Conservation (phyloP, 2,329 filamentous ascomycete genomes). For the Pseudopyricularia cyperi region DNA sequence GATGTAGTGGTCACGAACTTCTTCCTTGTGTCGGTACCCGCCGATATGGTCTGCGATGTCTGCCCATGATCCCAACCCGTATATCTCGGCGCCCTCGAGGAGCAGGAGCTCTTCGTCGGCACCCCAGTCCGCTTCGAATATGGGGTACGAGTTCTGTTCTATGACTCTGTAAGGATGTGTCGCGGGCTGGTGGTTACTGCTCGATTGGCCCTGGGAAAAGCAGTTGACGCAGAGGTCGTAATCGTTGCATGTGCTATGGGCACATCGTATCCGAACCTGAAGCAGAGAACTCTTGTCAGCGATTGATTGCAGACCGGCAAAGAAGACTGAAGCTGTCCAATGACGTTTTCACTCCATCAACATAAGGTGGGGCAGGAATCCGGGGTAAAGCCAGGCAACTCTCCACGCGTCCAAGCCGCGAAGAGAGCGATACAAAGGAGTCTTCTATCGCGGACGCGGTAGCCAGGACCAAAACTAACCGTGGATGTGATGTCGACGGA, state of each 20-base stretch:
- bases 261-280: constrained; percentile 89
- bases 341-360: background rate
- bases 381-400: background rate
- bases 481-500: constrained; percentile 95
- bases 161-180: constrained; percentile 88
- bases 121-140: constrained; percentile 90
- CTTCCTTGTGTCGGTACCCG: constrained; percentile 85
- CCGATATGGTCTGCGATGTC: constrained; percentile 98
- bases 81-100: constrained; percentile 88
- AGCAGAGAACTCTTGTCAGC: background rate
- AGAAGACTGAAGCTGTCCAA: background rate
- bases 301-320: background rate
- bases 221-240: constrained; percentile 96
- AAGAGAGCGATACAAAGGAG: too few species aligned
- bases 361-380: background rate
- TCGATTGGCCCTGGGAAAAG: constrained; percentile 70
- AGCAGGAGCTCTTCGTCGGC: constrained; percentile 93
- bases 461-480: constrained; percentile 42
- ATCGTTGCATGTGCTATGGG: constrained; percentile 69
- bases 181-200: constrained; percentile 73
- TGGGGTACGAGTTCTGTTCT: constrained; percentile 95
- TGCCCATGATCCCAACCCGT: constrained; percentile 92
- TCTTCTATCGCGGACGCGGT: constrained; percentile 3
- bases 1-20: constrained; percentile 90
- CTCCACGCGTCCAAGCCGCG: background rate